Base-by-base conservation (phyloP, 345 rosid genomes). In the Stellera chamaejasme region DNA sequence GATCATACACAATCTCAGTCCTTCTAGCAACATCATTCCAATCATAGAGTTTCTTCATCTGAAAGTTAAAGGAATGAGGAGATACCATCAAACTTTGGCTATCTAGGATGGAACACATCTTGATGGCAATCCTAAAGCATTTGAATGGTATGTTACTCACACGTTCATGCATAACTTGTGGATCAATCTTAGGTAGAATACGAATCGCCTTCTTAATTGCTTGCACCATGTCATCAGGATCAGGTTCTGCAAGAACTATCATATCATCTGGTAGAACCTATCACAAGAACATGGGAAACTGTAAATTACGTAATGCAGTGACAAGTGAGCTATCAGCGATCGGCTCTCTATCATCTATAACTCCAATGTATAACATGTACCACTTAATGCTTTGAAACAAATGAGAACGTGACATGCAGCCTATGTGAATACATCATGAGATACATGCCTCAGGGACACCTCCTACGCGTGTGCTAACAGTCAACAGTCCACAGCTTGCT, bases 11-110 rank as follows among this genome's bases (percentile, higher is more conserved):
- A 45, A 84, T 87, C 82, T 89, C 94, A 26, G 96, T 87, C 73
- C 99, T 80, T 72, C 77, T 80, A 48, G 99, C 96, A 52, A 89
- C 97, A 76, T 93, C 99, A 50, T 80, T 93, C 99, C 97, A 93
- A 73, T 81, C 79, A 55, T 93, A 93, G 44, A 93, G 94, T 65
- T 77, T 78, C 77, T 75, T 89, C 91, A 89, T 79, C 88, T 82
- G 45, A 48, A 32, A 64, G 27, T 27, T 45, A 55, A 11, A 41
- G 45, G 27, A 8, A 59, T 41, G 13, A 19, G 23, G 23, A 27
- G 36, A 54, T 10, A 28, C 39, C 54, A 50, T 12, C 59, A 11
- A 52, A 7, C 44, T 51, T 54, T 14, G 23, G 52, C 41, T 27
- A 58, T 36, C 26, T 28, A 15, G 47, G 23, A 55, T 13, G 52